These are phyloP conservation scores for Arachis stenosperma DNA, from an alignment of 306 rosid species.

Conservation along the genomic window DNA sequence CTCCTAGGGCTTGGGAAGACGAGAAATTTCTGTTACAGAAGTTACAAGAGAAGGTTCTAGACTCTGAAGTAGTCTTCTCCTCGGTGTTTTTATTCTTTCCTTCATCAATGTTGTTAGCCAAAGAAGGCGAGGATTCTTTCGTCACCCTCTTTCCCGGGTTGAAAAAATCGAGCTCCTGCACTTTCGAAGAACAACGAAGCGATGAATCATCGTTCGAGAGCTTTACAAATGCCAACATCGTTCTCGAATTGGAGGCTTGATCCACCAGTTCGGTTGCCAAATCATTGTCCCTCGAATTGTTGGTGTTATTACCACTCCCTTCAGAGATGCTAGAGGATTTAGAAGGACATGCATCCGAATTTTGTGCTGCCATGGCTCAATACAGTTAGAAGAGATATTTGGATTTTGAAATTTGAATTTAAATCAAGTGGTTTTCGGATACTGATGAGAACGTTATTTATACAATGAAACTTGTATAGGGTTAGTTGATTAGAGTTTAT, in stretches of 20 bases:
- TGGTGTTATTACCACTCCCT: neutral
- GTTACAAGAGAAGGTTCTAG: constrained; percentile 61
- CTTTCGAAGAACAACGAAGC: constrained; percentile 5
- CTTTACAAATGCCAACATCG: constrained; percentile 47
- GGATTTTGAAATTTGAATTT: neutral
- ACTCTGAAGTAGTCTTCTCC: constrained; percentile 9
- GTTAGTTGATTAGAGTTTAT: neutral
- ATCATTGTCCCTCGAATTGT: constrained; percentile 10
- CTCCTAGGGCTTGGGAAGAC: constrained; percentile 82
- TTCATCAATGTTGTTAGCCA: neutral
- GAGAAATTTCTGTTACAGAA: constrained; percentile 75
- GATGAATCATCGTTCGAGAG: constrained; percentile 39
- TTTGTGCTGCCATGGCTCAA: constrained; percentile 43
- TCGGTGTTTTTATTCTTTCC: constrained; percentile 7
- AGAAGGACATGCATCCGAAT: constrained; percentile 28
- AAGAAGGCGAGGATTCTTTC: constrained; percentile 19
- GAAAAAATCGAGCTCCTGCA: constrained; percentile 43
- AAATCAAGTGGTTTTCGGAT: constrained; percentile 3
- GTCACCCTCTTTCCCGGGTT: neutral
- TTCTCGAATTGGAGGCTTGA: constrained; percentile 20
- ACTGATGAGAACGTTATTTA: constrained; percentile 28
- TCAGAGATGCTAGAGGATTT: constrained; percentile 58
- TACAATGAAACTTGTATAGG: neutral
- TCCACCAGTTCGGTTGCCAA: constrained; percentile 1
- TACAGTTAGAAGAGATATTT: neutral